Base-by-base conservation (phyloP, 2,329 filamentous ascomycete species). In the Zarea fungicola region DNA sequence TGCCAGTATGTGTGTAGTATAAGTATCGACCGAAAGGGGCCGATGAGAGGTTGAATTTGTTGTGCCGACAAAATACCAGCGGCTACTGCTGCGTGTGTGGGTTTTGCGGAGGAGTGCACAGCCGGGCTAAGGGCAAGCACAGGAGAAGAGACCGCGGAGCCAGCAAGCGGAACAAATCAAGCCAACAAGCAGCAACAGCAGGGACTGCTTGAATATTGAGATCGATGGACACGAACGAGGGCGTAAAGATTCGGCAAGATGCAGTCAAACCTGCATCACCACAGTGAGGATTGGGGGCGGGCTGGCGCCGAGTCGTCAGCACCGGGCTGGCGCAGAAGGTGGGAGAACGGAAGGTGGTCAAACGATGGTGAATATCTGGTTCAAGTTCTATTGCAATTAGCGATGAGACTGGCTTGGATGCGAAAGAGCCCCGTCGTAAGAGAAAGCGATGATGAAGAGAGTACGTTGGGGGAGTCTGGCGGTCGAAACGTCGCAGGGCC, bases 81-180 rank as follows among this genome's bases (percentile, higher is more conserved):
- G 32, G 23, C 32, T 31, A 16, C 37, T 23, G 29, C 25, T 6
- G 42, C 22, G 46, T 25, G 22, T 63, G 64, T 60, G 63, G 64
- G 59, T 60, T 66, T 65, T 66, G 65, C 55, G 54, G 54, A 48
- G 31, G 47, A 29, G 28, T 49, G 46, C 46, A 35, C 21, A 48
- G 39, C 25, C 14, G 23, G 31, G 29, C 19, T 14, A 32, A 42
- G 39, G 46, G 37, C 46, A 29, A 22, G 25, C 39, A 35, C 36
- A 25, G 36, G 39, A 36, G 29, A 7, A 36, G 32, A n/a, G 28
- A 26, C 34, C 40, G 31, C 40, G 26, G 14, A 34, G 23, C 14
- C 16, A 41, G 44, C 36, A 19, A 41, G 35, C 44, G 28, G 36
- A 41, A 28, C 7, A 25, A 48, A 21, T 40, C 36, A 35, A 14